Evolutionary conservation across 257 asterid species (phyloP), one percentile per base, ranked within the genome.

Genomic region (Solanum chilense): DNA sequence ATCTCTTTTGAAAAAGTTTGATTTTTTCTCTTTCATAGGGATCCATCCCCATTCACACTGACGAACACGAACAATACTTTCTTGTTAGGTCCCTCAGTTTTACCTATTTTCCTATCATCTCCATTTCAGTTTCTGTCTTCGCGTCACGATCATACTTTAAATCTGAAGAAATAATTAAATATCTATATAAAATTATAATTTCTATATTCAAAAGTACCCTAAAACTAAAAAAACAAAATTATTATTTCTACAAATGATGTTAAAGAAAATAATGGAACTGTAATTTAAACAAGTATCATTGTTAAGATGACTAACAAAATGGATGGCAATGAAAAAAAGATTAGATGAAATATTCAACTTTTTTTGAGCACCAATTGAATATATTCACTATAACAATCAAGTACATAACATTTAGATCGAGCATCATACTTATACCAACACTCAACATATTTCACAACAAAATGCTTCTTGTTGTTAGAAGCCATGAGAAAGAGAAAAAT

Each of bases 371-470:
- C 76, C 37, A 16, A 12, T 18, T 5, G 86, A 41, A 3, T 29
- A 42, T 80, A 88, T 31, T 78, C 85, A 70, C 71, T 45, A 68
- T 70, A 86, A 1, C 88, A 85, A 66, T 88, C 87, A 27, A 77
- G 10, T 47, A 25, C 78, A 44, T 12, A 23, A 3, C 75, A 18
- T 37, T 25, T 66, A 1, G 74, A 33, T 33, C 9, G 8, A 25
- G 11, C 68, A 33, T 64, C 88, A 77, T 85, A 29, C 39, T 85
- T 88, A 7, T 62, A 31, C 3, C 29, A 25, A 49, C 86, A 88
- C 31, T 84, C 85, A 37, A 16, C 15, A 39, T 88, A 75, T 21
- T 39, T 84, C n/a, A 44, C 45, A 44, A n/a, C 56, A 35, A 64
- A 21, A 12, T 20, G 7, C 23, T 52, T 73, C 23, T 52, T 58